Percentiles rank a stretch among this genome's conserved stretches.
phyloP scores from a whole-genome alignment of 2,329 filamentous ascomycete genomes.

The Aspergillus flavus region DNA sequence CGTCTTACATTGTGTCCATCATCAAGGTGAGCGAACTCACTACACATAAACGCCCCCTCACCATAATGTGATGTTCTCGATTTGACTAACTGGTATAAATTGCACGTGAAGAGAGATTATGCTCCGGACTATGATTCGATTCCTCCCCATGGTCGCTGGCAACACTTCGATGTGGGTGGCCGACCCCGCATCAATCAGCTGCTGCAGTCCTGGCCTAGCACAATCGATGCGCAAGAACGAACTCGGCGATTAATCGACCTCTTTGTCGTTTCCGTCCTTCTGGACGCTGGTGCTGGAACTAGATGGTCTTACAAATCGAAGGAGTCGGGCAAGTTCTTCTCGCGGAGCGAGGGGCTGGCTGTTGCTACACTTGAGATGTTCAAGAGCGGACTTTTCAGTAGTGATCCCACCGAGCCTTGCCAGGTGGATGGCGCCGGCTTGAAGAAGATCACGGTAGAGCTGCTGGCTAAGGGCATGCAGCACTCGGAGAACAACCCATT shows the following conservation, averaged over 20 bases:
- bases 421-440: conserved; percentile 88
- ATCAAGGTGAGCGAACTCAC: conserved; percentile 70
- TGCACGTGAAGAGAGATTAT: conserved; percentile 63
- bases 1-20: conserved; percentile 84
- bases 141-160: conserved; percentile 76
- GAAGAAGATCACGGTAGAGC: conserved; percentile 70
- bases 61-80: conserved; percentile 13
- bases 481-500: conserved; percentile 79
- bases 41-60: neutral
- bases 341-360: conserved; percentile 85
- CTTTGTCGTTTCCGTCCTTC: conserved; percentile 63
- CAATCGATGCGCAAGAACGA: conserved; percentile 52
- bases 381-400: conserved; percentile 86
- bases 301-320: conserved; percentile 91
- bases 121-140: conserved; percentile 71
- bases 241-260: conserved; percentile 62
- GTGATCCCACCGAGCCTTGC: conserved; percentile 75
- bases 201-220: conserved; percentile 53
- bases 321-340: conserved; percentile 80
- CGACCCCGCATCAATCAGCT: conserved; percentile 55
- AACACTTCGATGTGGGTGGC: conserved; percentile 64
- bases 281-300: conserved; percentile 79
- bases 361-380: conserved; percentile 86
- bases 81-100: conserved; percentile 4
- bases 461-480: conserved; percentile 80